Evolutionary conservation across 75 land plant species (phyloP).

Genomic region (Chamaecyparis obtusa): DNA sequence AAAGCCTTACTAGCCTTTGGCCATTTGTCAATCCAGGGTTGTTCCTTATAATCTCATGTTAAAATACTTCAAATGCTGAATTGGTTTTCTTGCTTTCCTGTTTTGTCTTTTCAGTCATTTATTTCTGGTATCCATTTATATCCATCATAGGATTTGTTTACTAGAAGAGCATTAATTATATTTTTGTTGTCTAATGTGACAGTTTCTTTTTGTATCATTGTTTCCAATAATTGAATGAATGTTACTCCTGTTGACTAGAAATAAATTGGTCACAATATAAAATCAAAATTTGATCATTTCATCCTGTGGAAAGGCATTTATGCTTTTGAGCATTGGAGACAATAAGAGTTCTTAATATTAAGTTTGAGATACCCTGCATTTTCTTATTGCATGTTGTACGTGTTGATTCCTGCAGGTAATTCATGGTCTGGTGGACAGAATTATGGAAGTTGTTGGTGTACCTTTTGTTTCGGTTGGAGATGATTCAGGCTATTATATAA

Average conservation of each 20-base stretch:
- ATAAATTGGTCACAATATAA: not conserved
- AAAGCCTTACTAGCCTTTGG: no score
- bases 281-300: not conserved
- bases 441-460: slow-evolving; percentile 74
- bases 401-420: slow-evolving; percentile 47
- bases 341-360: not conserved
- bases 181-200: not conserved
- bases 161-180: not conserved
- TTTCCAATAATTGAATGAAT: not conserved
- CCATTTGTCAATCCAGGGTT: no score
- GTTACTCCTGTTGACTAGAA: not conserved
- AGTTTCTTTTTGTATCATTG: not conserved
- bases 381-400: not conserved
- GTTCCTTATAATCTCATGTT: no score
- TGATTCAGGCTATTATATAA: slow-evolving; percentile 51
- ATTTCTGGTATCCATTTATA: not conserved
- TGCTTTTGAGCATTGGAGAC: not conserved
- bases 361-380: not conserved
- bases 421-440: slow-evolving; percentile 80
- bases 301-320: not conserved
- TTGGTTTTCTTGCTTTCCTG: not conserved
- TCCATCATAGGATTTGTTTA: not conserved
- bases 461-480: slow-evolving; percentile 44
- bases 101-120: not conserved
- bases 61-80: not conserved